phyloP scores from a whole-genome alignment of 2,329 filamentous ascomycete genomes.

The Phaeosphaeria sp. region DNA sequence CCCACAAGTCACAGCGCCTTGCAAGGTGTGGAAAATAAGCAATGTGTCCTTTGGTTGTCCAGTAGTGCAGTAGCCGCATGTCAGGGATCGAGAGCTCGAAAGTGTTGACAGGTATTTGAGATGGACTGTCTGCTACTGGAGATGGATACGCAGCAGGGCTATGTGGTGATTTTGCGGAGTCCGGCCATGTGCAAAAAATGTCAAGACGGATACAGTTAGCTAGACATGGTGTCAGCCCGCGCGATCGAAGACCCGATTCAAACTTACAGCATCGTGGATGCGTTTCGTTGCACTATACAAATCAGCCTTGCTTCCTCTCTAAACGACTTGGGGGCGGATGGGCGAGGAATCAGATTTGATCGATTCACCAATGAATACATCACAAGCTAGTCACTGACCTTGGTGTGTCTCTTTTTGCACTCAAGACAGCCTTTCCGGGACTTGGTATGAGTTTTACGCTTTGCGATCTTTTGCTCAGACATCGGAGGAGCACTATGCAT shows the following conservation, averaged over 20 bases:
- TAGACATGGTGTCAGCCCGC: no score
- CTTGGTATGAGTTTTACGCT: constrained; percentile 43
- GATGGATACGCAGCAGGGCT: constrained; percentile 18
- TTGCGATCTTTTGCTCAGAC: constrained; percentile 23
- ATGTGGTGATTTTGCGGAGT: constrained; percentile 22
- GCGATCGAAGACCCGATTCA: no score
- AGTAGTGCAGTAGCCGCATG: constrained; percentile 37
- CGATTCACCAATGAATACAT: background rate
- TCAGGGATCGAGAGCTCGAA: constrained; percentile 35
- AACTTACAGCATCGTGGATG: constrained; percentile 29
- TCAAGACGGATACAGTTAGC: constrained; percentile 39
- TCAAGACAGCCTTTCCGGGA: constrained; percentile 39
- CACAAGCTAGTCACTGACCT: constrained; percentile 20
- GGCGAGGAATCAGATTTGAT: background rate
- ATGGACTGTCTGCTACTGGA: constrained; percentile 7
- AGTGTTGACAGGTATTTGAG: constrained; percentile 13
- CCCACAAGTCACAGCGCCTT: constrained; percentile 20
- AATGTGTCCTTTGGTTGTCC: constrained; percentile 29
- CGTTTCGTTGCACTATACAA: constrained; percentile 38
- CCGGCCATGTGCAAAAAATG: constrained; percentile 39
- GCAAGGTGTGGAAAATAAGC: constrained; percentile 26
- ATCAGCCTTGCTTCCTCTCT: background rate
- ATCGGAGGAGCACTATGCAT: constrained; percentile 5
- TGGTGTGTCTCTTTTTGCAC: constrained; percentile 41
- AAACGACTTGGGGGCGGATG: background rate